Base-by-base conservation (phyloP, 495 filamentous ascomycete genomes). In the Talaromyces proteolyticus region DNA sequence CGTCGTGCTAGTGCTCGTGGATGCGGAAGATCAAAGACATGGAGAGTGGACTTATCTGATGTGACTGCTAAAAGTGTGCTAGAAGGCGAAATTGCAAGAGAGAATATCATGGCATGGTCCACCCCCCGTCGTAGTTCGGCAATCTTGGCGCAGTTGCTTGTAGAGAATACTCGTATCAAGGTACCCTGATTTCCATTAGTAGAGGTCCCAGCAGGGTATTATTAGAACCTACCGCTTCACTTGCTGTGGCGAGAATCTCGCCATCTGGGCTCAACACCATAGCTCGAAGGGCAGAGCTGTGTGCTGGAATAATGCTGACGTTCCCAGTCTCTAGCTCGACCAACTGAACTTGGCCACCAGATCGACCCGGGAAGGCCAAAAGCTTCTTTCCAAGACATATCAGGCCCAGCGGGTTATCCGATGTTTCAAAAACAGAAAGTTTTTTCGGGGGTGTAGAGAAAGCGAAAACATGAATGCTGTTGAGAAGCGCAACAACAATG, bases 21-120 rank as follows among this genome's bases (percentile, higher is more conserved):
- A 46, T 71, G 65, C 6, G 79, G 81, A 17, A 88, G 68, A 47
- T 96, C 89, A 61, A 96, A 98, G 37, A 98, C 80, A 66, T 98
- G 93, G 16, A 98, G 68, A 3, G 90, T 98, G 4, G 85, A 89
- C 64, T 96, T 98, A 71, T 98, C 93, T 20, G 90, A 95, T n/a
- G 94, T 96, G 45, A 91, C 90, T 17, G 93, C 93, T 12, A 97
- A 75, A 54, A 87, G 71, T 34, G 75, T 78, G 42, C 84, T 86
- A 7, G 81, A 82, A 0, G 92, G 93, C 24, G 85, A 93, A 60
- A 97, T 89, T 20, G 87, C 82, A 12, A 98, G 70, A 5, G 87
- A 90, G 70, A 87, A 96, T 57, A 97, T 86, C 18, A 80, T 78
- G 18, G 93, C 91, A 42, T 82, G 86, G 57, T 98, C 93, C 22